Conservation (phyloP, 768 basidiomycete genomes). For the Leccinum fibrillosum region DNA sequence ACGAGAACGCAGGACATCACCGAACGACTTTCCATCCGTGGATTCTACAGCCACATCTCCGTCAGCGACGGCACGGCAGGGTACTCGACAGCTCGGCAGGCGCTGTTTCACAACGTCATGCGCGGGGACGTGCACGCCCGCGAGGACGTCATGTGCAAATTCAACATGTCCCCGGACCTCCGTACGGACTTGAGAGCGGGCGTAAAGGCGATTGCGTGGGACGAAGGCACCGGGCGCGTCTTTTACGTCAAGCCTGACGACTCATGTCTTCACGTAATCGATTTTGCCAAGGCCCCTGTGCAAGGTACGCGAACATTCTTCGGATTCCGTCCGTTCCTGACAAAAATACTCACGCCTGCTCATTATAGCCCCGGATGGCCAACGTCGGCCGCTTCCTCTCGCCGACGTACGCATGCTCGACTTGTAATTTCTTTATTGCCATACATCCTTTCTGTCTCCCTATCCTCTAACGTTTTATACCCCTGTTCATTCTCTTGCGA, state of each 20-base stretch:
- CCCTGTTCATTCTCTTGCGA: not conserved
- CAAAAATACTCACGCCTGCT: not conserved
- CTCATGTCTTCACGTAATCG: slow-evolving; percentile 42
- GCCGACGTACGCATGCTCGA: slow-evolving; percentile 32
- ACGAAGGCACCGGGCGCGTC: slow-evolving; percentile 60
- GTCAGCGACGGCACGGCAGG: slow-evolving; percentile 32
- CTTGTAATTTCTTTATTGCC: slow-evolving; percentile 13
- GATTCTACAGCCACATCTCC: slow-evolving; percentile 35
- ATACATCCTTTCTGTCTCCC: not conserved
- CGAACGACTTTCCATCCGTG: slow-evolving; percentile 27
- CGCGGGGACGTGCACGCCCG: slow-evolving; percentile 17
- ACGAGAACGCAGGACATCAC: slow-evolving; percentile 22
- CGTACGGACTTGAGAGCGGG: slow-evolving; percentile 25
- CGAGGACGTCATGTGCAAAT: slow-evolving; percentile 25
- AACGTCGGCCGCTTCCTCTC: slow-evolving; percentile 29
- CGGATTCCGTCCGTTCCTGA: not conserved
- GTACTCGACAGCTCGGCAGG: slow-evolving; percentile 17
- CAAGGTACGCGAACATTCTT: slow-evolving; percentile 22
- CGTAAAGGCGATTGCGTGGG: slow-evolving; percentile 57
- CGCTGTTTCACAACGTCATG: slow-evolving; percentile 21
- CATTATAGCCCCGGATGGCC: slow-evolving; percentile 28
- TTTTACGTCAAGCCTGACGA: slow-evolving; percentile 46
- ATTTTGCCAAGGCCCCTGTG: slow-evolving; percentile 40
- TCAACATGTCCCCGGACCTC: slow-evolving; percentile 17
- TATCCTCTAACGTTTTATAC: not conserved